phyloP scores from a whole-genome alignment of 2,329 filamentous ascomycete genomes.

The Rachicladosporium sp. region DNA sequence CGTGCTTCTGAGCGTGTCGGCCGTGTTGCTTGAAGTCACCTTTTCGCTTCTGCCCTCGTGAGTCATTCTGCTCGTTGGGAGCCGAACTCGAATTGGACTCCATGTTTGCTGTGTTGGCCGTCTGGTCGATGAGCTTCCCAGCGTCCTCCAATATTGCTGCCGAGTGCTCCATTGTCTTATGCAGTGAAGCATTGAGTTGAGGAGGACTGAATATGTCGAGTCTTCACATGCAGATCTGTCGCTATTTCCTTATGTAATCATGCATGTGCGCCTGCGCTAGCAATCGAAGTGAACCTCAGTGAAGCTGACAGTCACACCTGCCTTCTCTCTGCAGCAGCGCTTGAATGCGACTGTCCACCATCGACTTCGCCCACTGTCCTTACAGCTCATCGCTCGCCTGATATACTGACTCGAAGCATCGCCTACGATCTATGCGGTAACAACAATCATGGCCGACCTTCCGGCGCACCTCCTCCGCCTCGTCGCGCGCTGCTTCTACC shows the following conservation, averaged over 20 bases:
- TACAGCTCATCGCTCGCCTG: no score
- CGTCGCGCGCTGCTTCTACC: constrained; percentile 75
- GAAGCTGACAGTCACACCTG: not conserved
- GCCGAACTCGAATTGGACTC: no score
- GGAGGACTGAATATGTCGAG: not conserved
- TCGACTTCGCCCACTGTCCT: not conserved
- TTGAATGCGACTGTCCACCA: not conserved
- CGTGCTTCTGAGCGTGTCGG: no score
- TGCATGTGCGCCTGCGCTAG: not conserved
- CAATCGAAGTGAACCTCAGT: not conserved
- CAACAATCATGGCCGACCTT: constrained; percentile 39
- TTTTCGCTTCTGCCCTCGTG: constrained; percentile 15
- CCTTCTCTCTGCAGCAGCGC: not conserved
- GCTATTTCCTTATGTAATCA: constrained; percentile 1
- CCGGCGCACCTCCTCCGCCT: constrained; percentile 73
- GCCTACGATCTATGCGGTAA: no score
- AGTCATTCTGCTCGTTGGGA: no score
- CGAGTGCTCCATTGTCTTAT: constrained; percentile 20
- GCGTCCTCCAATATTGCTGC: constrained; percentile 21
- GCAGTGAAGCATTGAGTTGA: constrained; percentile 8
- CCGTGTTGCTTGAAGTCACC: constrained; percentile 15
- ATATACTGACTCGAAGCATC: no score
- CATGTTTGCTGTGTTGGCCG: not conserved
- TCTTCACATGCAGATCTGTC: not conserved
- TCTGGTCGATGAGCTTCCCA: constrained; percentile 11